A percentile compares a stretch with the other conserved stretches of the same genome.
These are phyloP conservation scores for Botryotinia globosa DNA, from an alignment of 2,329 filamentous ascomycete species.

Conservation along the genomic window DNA sequence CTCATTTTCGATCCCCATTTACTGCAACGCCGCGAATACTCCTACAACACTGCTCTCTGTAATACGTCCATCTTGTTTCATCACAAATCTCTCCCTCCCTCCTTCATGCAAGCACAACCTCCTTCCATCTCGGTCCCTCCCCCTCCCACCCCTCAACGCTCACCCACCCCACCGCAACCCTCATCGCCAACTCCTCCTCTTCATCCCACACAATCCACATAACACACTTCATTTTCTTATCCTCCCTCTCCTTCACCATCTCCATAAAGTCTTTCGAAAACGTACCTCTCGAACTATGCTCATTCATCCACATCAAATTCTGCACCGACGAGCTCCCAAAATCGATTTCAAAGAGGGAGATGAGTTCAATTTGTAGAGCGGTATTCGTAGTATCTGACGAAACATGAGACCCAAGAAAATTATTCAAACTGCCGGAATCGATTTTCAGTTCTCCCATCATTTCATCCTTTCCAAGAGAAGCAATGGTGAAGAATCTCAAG, in stretches of 20 bases:
- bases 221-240: background rate
- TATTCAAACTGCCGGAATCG: background rate
- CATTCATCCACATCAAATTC: background rate
- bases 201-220: slow-evolving; percentile 3
- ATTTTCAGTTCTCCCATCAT: background rate
- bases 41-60: no score
- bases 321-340: background rate
- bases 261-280: background rate
- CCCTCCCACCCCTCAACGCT: background rate
- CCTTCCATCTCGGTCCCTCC: no score
- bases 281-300: background rate
- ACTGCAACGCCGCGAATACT: background rate
- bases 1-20: background rate
- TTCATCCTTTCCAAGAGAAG: background rate
- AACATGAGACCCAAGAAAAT: background rate
- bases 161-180: background rate
- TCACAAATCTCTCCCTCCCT: accelerated
- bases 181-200: background rate
- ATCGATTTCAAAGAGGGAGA: background rate
- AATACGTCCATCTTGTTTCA: no score
- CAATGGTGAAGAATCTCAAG: background rate
- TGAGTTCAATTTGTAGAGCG: background rate
- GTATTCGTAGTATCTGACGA: accelerated
- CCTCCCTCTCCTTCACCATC: background rate
- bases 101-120: background rate